Percentiles rank a stretch among this genome's conserved stretches.
Conservation (phyloP, 176 grass and related monocot species). For the Thinopyrum elongatum region DNA sequence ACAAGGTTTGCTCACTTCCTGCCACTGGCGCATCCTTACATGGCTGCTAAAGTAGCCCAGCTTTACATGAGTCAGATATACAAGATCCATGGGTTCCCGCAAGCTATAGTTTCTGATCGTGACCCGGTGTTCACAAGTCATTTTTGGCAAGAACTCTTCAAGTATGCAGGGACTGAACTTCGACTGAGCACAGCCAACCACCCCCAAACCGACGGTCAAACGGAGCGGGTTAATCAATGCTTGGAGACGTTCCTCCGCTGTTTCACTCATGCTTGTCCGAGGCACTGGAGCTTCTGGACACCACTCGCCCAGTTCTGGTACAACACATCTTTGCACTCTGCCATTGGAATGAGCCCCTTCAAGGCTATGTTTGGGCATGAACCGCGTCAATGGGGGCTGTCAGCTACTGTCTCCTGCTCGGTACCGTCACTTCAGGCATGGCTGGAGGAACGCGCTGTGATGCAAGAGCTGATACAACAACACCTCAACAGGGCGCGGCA, state of each 20-base stretch:
- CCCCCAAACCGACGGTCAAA: no score
- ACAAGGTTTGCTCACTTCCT: background rate
- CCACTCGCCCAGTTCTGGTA: background rate
- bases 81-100: background rate
- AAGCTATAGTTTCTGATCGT: no score
- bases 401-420: fast-evolving
- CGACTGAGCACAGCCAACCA: no score
- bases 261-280: fast-evolving
- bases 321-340: background rate
- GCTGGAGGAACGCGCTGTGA: background rate
- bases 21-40: background rate
- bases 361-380: background rate
- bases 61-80: background rate
- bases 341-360: background rate
- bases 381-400: background rate
- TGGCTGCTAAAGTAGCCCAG: background rate
- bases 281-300: background rate
- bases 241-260: background rate
- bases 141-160: no score
- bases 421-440: background rate
- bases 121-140: no score
- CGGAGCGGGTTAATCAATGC: background rate
- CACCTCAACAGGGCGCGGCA: no score
- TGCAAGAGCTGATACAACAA: background rate
- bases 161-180: no score